Evolutionary conservation across 176 grass and related monocot species (phyloP), one percentile per base, ranked within the genome.

Genomic region (Hyparrhenia diplandra): DNA sequence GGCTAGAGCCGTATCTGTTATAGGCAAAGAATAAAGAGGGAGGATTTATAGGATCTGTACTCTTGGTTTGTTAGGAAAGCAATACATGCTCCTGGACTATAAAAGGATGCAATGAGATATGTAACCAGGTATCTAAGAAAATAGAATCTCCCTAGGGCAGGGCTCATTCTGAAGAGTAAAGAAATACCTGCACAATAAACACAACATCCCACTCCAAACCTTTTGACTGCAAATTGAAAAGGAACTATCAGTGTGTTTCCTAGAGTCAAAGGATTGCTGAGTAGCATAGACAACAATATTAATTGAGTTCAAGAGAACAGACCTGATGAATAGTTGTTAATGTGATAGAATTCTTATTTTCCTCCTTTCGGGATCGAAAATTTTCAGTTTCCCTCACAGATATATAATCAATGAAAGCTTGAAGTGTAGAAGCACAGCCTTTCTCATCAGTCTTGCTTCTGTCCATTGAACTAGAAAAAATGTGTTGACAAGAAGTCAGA

Each of bases 241-340:
- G 69, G 41, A 71, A 32, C 74, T 49, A 78, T 75, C 29, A 67
- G 54, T 34, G 61, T 28, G 24, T 61, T 65, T 79, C 58, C 14
- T 79, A 57, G 37, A 67, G 34, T 51, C 58, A 80, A 2, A 67
- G 29, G 69, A 64, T 29, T 47, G 43, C 58, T 27, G 59, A 64
- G 62, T 84, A 55, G 30, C 77, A 71, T 42, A 73, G 59, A 12
- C 35, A 58, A 59, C 25, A 36, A 59, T 80, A 61, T 41, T 73
- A 47, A 43, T 69, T 81, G 41, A 13, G 8, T 21, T 85, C 23
- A 83, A 75, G 35, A 57, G 52, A 68, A 74, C 84, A 11, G 74
- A 98, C 95, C 92, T 98, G 95, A 65, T 98, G 95, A 80, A 98
- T 98, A 27, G 95, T 98, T 52, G 95, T 98, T 85, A 98, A 83